Conservation (phyloP, 306 rosid species). For the Spatholobus suberectus region DNA sequence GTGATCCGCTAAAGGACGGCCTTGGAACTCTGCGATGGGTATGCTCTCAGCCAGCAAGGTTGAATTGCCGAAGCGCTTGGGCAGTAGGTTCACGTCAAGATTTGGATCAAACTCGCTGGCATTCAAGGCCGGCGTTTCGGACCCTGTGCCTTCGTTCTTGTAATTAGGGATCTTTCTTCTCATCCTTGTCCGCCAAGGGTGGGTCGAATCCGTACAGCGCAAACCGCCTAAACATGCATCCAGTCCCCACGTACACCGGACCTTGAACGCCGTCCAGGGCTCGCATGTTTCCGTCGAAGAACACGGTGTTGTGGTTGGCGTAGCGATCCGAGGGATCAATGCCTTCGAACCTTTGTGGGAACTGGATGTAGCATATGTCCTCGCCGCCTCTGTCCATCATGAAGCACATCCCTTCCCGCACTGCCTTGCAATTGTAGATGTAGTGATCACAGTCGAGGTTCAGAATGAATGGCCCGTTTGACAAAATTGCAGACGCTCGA, state of each 20-base stretch:
- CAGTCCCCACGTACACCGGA: constrained; percentile 90
- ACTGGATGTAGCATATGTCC: constrained; percentile 60
- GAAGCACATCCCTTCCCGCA: constrained; percentile 66
- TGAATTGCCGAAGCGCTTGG: constrained; percentile 89
- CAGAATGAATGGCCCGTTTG: constrained; percentile 65
- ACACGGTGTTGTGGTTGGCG: constrained; percentile 62
- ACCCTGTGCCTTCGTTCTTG: not conserved
- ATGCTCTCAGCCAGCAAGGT: constrained; percentile 74
- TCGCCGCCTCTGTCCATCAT: constrained; percentile 70
- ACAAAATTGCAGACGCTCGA: constrained; percentile 57
- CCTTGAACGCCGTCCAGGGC: constrained; percentile 75
- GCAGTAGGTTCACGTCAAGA: constrained; percentile 68
- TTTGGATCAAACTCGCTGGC: constrained; percentile 68
- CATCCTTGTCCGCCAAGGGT: constrained; percentile 53
- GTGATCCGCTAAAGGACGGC: constrained; percentile 89
- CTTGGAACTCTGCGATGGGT: constrained; percentile 68
- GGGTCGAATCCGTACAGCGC: constrained; percentile 91
- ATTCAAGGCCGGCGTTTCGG: constrained; percentile 53
- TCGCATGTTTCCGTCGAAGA: constrained; percentile 66
- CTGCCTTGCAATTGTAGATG: constrained; percentile 55
- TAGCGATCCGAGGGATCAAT: constrained; percentile 67
- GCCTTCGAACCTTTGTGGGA: constrained; percentile 69
- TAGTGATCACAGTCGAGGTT: constrained; percentile 68
- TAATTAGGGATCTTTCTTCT: not conserved
- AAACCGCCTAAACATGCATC: constrained; percentile 85